Base-by-base conservation (phyloP, 139 green algal genomes). In the Desmodesmus armatus region DNA sequence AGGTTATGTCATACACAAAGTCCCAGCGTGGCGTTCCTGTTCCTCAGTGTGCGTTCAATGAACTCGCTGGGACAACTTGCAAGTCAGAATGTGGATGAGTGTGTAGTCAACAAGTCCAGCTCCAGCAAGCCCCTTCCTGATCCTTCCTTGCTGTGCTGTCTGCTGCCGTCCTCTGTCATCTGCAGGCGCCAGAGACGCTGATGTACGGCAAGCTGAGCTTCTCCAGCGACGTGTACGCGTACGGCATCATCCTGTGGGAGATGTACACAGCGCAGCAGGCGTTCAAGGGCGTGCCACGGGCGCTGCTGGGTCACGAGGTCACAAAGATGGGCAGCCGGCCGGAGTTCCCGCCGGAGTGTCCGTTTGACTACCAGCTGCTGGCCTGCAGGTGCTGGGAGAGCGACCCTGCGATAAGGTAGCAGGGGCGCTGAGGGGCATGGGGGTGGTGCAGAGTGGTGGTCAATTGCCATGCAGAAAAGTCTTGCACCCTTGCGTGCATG, bases 351-450 rank as follows among this genome's bases (percentile, higher is more conserved):
- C 23, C 58, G 4, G 41, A 82, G n/a, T 85, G 71, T 4, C 89
- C 89, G 19, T 87, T 90, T 41, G 80, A 90, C 40, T 92, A 84
- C 86, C 84, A 90, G 84, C 81, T 90, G 84, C 81, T 92, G 41
- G 89, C 84, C 3, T 87, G 66, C 66, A 79, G 89, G 75, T 92
- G 89, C 89, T 92, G 89, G 89, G 86, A 92, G 76, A 88, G 71
- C 41, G 89, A 92, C 71, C 39, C 80, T 0, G 53, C 67, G 37
- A 89, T 91, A 35, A 67, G 87, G 83, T 86, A n/a, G n/a, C n/a
- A n/a, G n/a, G n/a, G n/a, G n/a, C n/a, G n/a, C n/a, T n/a, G n/a
- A n/a, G n/a, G n/a, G n/a, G n/a, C n/a, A n/a, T n/a, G n/a, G n/a
- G n/a, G n/a, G n/a, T n/a, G n/a, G n/a, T n/a, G n/a, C n/a, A n/a